phyloP scores from a whole-genome alignment of 2,329 filamentous ascomycete species.

The Ceratocystis papillata region DNA sequence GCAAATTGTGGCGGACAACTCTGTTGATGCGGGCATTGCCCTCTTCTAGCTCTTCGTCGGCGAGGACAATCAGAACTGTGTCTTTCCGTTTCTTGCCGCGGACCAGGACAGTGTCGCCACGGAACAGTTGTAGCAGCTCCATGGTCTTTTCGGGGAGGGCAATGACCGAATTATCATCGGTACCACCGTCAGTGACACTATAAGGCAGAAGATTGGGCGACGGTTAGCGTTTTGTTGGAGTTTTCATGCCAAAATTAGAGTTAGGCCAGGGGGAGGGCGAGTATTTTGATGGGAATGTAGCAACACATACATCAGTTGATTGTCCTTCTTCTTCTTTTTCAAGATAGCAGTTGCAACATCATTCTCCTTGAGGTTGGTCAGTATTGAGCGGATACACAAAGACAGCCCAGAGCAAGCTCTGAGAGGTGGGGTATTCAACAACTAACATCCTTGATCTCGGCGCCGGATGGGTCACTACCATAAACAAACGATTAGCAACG shows the following conservation, averaged over 20 bases:
- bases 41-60: conserved; percentile 95
- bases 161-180: conserved; percentile 99
- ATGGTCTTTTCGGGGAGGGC: conserved; percentile 97
- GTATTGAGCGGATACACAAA: conserved; percentile 25
- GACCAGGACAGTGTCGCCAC: conserved; percentile 93
- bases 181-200: conserved; percentile 94
- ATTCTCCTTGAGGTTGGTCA: conserved; percentile 53
- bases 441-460: conserved; percentile 71
- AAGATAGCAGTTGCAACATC: conserved; percentile 92
- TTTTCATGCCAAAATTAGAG: too few species aligned
- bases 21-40: conserved; percentile 96
- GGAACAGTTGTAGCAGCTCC: conserved; percentile 96
- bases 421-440: conserved; percentile 14
- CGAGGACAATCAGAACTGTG: conserved; percentile 92
- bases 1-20: conserved; percentile 94
- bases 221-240: too few species aligned
- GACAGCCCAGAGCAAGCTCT: not conserved
- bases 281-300: not conserved
- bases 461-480: conserved; percentile 73
- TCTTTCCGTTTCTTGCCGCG: conserved; percentile 99
- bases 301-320: conserved; percentile 76
- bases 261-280: not conserved
- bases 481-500: conserved; percentile 29
- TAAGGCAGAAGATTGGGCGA: conserved; percentile 10
- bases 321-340: conserved; percentile 99